Evolutionary conservation across 495 filamentous ascomycete species (phyloP).

Genomic region (Neurospora intermedia): DNA sequence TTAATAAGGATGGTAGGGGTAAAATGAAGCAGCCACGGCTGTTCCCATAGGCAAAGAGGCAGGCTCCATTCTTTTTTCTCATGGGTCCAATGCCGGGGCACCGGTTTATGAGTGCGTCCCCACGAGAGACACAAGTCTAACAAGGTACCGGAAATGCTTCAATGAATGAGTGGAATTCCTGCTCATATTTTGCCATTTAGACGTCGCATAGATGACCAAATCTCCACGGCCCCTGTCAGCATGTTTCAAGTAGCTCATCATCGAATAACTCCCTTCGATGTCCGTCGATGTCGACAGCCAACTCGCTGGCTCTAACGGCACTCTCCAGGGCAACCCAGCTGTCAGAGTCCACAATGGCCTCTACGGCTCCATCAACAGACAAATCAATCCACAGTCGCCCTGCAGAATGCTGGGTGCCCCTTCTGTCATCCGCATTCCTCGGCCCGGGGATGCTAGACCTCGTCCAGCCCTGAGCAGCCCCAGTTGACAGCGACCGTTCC

Average conservation of each 20-base stretch:
- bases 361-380: not conserved
- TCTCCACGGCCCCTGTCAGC: not conserved
- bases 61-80: not conserved
- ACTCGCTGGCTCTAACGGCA: not conserved
- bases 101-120: not conserved
- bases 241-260: not conserved
- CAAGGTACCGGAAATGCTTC: not conserved
- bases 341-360: constrained; percentile 4
- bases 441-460: constrained; percentile 6
- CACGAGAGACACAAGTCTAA: not conserved
- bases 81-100: not conserved
- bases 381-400: not conserved
- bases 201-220: not conserved
- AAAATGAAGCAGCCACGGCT: not conserved
- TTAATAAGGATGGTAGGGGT: not conserved
- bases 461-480: not conserved
- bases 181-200: not conserved
- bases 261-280: not conserved
- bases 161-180: not conserved
- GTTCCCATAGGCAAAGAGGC: not conserved
- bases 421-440: constrained; percentile 1
- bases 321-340: not conserved
- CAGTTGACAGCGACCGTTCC: not conserved
- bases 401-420: not conserved
- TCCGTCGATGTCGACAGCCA: not conserved